Conservation (phyloP, 495 filamentous ascomycete species). For the Aspergillus sclerotiicarbonarius region DNA sequence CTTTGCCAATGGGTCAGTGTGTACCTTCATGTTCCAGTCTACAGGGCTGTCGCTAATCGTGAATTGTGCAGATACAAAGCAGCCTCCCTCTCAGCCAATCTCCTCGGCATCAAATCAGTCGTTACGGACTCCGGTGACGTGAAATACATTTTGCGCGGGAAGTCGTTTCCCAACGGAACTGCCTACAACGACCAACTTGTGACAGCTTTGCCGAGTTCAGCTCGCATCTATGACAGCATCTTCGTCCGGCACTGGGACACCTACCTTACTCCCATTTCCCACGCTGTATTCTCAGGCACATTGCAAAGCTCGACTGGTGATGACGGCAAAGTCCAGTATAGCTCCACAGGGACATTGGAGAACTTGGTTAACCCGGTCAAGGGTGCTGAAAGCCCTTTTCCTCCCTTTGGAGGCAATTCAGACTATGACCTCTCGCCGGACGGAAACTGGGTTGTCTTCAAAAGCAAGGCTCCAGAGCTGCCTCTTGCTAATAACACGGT, state of each 20-base stretch:
- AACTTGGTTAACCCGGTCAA: constrained; percentile 45
- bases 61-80: constrained; percentile 47
- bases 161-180: constrained; percentile 59
- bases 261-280: constrained; percentile 53
- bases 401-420: constrained; percentile 38
- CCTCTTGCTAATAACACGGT: constrained; percentile 39
- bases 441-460: constrained; percentile 41
- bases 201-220: constrained; percentile 54
- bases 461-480: constrained; percentile 42
- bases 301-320: constrained; percentile 22
- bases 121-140: constrained; percentile 52
- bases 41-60: not conserved
- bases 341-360: constrained; percentile 23
- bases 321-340: constrained; percentile 18
- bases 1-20: constrained; percentile 27
- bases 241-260: constrained; percentile 79
- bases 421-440: constrained; percentile 44
- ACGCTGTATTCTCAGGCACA: constrained; percentile 46
- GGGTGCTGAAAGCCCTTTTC: constrained; percentile 45
- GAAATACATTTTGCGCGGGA: constrained; percentile 59
- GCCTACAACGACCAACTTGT: constrained; percentile 60
- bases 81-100: constrained; percentile 54
- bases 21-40: not conserved
- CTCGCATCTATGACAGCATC: constrained; percentile 64
- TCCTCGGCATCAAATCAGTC: constrained; percentile 66